Evolutionary conservation across 163 green algal genomes (phyloP), one percentile per base, ranked within the genome.

Genomic region (Scenedesmus sp.): DNA sequence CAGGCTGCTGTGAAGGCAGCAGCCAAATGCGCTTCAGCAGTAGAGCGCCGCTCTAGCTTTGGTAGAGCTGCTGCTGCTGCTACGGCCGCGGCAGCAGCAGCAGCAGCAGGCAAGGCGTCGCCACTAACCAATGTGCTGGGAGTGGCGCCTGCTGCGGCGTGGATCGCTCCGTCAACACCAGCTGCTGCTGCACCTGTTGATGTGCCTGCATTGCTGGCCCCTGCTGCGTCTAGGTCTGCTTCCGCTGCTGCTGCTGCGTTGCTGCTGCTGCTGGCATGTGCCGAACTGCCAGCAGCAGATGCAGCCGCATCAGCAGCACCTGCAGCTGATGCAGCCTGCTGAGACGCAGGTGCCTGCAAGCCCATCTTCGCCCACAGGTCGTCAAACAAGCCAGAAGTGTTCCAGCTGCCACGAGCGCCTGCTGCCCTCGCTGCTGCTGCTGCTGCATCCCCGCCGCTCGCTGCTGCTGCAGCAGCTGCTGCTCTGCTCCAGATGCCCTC

Each of bases 1-100:
- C 83, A 88, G 2, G 83, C 83, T 55, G 57, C 8, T 5, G 56
- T 88, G 57, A 88, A 88, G 16, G 83, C 83, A n/a, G 83, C 83
- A 20, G 83, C 83, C 54, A 88, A 46, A 13, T 3, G 13, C 26
- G 83, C 83, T 55, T 88, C 83, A 23, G 83, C 82, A 10, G 82
- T 34, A 10, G 82, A 87, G 54, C 82, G 54, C 9, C 82, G 52
- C 82, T 87, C 82, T 1, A 87, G 82, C 82, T 70, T 87, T 4
- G 73, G 10, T 1, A n/a, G 0, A 10, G 73, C 46, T 86, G 79
- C 79, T 86, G 79, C n/a, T 62, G 79, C 46, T 86, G 46, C 82
- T 64, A 7, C 55, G 0, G 82, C 54, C 3, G 82, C 77, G 13
- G 62, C 62, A 1, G 62, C 13, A 46, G 34, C 34, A 46, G 34